Percentiles rank a stretch among this genome's conserved stretches.
phyloP scores from a whole-genome alignment of 345 rosid species.

The Linum trigynum region DNA sequence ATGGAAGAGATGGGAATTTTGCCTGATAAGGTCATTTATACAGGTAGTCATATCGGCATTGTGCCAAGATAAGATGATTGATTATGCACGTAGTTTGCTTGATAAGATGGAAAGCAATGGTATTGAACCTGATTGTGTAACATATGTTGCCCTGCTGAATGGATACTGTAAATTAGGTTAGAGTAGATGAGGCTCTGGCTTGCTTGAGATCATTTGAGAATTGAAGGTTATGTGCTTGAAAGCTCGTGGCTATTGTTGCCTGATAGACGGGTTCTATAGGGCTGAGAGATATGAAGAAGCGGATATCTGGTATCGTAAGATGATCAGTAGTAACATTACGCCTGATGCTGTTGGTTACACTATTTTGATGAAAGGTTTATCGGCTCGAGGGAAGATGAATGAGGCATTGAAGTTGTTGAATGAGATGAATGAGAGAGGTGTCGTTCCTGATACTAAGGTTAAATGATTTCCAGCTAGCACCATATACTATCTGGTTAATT shows the following conservation, averaged over 20 bases:
- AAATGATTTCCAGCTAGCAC: conserved; percentile 39
- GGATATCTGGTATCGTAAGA: conserved; percentile 37
- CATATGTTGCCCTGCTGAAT: conserved; percentile 61
- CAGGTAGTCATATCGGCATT: conserved; percentile 51
- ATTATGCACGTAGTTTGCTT: conserved; percentile 57
- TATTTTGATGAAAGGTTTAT: conserved; percentile 56
- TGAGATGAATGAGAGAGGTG: conserved; percentile 60
- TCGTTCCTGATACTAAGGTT: conserved; percentile 51
- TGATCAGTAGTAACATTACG: conserved; percentile 36
- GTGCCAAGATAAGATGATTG: conserved; percentile 43
- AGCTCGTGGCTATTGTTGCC: conserved; percentile 40
- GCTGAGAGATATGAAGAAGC: conserved; percentile 48
- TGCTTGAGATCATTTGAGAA: conserved; percentile 38
- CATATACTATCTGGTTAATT: conserved; percentile 61
- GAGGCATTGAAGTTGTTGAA: conserved; percentile 46
- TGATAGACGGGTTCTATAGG: conserved; percentile 57
- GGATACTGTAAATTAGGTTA: conserved; percentile 65
- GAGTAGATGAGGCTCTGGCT: conserved; percentile 53
- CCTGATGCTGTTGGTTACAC: conserved; percentile 62
- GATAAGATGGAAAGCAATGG: conserved; percentile 51
- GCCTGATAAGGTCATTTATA: conserved; percentile 44
- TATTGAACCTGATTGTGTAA: conserved; percentile 40
- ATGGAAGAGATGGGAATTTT: conserved; percentile 46
- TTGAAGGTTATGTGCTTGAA: conserved; percentile 52
- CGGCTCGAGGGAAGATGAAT: conserved; percentile 39